These are phyloP conservation scores for Phanerochaete carnosa DNA, from an alignment of 768 basidiomycete genomes.

Conservation along the genomic window DNA sequence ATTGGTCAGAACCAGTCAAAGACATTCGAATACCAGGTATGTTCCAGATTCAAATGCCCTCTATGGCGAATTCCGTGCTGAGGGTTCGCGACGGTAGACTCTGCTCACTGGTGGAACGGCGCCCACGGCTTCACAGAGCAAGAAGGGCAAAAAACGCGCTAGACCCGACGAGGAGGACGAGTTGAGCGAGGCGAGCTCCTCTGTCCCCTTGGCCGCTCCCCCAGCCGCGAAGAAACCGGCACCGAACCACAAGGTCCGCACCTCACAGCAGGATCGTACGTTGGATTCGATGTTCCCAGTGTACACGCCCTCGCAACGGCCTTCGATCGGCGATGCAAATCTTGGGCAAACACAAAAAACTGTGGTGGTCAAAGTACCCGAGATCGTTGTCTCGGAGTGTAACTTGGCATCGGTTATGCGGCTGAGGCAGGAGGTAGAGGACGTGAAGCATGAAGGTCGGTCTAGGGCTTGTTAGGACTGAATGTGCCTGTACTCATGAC, in stretches of 20 bases:
- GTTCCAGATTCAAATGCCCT: background rate
- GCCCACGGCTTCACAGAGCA: slow-evolving; percentile 23
- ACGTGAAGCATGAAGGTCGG: slow-evolving; percentile 70
- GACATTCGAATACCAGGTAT: slow-evolving; percentile 68
- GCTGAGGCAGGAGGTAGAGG: slow-evolving; percentile 56
- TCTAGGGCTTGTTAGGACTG: slow-evolving; percentile 3
- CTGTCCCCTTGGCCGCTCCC: background rate
- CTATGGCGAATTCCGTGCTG: background rate
- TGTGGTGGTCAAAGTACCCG: slow-evolving; percentile 31
- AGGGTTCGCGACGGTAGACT: slow-evolving; percentile 39
- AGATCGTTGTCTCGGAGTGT: slow-evolving; percentile 75
- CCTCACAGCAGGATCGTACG: slow-evolving; percentile 82
- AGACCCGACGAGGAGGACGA: slow-evolving; percentile 16
- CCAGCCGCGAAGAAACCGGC: slow-evolving; percentile 46
- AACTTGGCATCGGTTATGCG: slow-evolving; percentile 69
- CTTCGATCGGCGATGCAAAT: background rate
- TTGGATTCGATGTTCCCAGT: slow-evolving; percentile 94
- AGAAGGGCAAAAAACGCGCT: slow-evolving; percentile 36
- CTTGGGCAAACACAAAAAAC: slow-evolving; percentile 1
- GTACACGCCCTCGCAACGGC: slow-evolving; percentile 27
- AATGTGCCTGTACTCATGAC: background rate
- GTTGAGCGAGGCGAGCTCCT: slow-evolving; percentile 28
- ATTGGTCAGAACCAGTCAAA: slow-evolving; percentile 58
- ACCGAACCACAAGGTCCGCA: slow-evolving; percentile 90
- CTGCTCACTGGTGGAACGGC: slow-evolving; percentile 52